Evolutionary conservation across 208 protist species (phyloP).

Genomic region (Naegleria lovaniensis): DNA sequence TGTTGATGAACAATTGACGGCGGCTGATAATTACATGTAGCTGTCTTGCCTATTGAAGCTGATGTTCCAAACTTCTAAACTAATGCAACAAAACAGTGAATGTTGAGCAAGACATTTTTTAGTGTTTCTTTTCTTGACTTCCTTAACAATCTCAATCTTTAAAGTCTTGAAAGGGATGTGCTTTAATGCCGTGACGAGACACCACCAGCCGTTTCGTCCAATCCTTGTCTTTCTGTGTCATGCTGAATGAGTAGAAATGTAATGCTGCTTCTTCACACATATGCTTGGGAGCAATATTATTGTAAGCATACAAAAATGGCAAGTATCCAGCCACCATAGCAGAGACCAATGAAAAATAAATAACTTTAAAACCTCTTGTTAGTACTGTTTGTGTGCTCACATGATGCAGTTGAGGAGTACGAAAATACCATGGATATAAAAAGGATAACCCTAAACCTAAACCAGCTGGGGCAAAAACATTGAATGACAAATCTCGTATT

Average conservation of each 20-base stretch:
- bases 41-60: too few relatives aligned
- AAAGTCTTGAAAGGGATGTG: not conserved
- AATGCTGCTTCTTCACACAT: not conserved
- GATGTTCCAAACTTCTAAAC: too few relatives aligned
- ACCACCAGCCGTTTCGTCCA: not conserved
- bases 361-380: not conserved
- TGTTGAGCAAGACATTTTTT: too few relatives aligned
- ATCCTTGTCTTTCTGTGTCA: not conserved
- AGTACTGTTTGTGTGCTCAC: not conserved
- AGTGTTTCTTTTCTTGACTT: too few relatives aligned
- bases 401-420: not conserved
- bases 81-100: too few relatives aligned
- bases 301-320: not conserved
- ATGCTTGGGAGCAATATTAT: not conserved
- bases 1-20: too few relatives aligned
- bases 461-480: not conserved
- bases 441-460: not conserved
- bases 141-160: too few relatives aligned
- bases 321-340: not conserved
- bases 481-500: not conserved
- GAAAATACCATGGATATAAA: not conserved
- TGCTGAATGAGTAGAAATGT: not conserved
- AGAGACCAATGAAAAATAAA: not conserved
- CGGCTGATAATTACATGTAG: too few relatives aligned
- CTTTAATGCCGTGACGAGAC: not conserved